Conservation (phyloP, 164 flowering plant genomes). For the Liriodendron chinense region DNA sequence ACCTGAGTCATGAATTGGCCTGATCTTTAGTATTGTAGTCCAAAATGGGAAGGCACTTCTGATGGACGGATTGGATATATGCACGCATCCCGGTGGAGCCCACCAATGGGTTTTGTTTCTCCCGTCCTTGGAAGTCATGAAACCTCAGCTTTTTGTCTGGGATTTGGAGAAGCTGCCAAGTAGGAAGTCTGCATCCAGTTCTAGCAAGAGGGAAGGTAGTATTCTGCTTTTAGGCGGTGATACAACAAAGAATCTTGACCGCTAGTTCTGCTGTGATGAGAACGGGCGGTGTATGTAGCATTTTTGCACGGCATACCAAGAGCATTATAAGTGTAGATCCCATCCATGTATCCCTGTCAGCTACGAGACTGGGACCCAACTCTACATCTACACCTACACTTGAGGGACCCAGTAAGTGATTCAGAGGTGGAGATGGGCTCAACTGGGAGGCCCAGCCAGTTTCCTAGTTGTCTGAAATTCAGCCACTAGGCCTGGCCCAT, state of each 20-base stretch:
- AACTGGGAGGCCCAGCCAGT: background rate
- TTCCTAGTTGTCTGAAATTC: background rate
- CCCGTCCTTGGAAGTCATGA: no score
- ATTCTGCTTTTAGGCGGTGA: conserved; percentile 17
- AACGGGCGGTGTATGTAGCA: no score
- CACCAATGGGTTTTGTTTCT: background rate
- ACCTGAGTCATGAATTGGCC: no score
- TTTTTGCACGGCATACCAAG: conserved; percentile 16
- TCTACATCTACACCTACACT: background rate
- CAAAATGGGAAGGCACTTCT: no score
- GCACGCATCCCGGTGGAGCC: no score
- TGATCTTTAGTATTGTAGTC: no score
- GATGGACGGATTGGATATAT: no score
- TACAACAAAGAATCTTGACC: background rate
- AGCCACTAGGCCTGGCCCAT: background rate
- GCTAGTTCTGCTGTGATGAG: background rate
- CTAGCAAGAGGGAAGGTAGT: conserved; percentile 24
- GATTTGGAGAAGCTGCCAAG: conserved; percentile 17
- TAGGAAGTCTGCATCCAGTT: conserved; percentile 15
- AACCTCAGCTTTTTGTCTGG: no score
- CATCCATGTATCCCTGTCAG: background rate
- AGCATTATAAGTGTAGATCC: background rate
- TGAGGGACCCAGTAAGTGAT: background rate
- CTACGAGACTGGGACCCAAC: background rate
- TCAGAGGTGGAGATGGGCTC: background rate